These are phyloP conservation scores for Diversispora epigaea DNA, from an alignment of 192 early-diverging fungal genomes.

Conservation along the genomic window DNA sequence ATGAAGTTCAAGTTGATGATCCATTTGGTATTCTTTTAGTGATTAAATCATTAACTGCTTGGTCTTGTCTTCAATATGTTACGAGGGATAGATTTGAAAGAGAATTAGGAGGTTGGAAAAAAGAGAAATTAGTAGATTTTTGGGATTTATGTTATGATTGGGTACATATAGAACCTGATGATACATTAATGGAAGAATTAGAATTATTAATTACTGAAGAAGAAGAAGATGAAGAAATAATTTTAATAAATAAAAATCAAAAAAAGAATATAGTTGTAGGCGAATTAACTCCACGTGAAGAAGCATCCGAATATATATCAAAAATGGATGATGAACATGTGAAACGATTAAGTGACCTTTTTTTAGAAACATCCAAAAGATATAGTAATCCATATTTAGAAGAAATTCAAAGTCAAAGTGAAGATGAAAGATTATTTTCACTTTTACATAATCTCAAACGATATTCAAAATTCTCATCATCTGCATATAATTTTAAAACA, in stretches of 20 bases:
- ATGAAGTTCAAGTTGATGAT: constrained; percentile 6
- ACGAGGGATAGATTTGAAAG: constrained; percentile 40
- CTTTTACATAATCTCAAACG: constrained; percentile 37
- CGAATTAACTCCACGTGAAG: constrained; percentile 21
- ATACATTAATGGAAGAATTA: constrained; percentile 15
- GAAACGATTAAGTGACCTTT: constrained; percentile 15
- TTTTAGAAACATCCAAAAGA: constrained; percentile 18
- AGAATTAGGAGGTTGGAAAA: constrained; percentile 12
- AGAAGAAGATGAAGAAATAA: constrained; percentile 34
- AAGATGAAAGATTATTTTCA: constrained; percentile 32
- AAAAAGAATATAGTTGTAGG: constrained; percentile 25
- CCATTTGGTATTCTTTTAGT: constrained; percentile 40
- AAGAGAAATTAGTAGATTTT: constrained; percentile 22
- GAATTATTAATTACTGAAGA: constrained; percentile 24
- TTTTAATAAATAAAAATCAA: constrained; percentile 15
- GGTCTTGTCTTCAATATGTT: constrained; percentile 45
- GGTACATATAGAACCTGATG: constrained; percentile 12
- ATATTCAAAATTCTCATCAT: constrained; percentile 40
- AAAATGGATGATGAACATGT: constrained; percentile 1
- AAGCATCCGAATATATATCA: background rate
- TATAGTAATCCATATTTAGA: constrained; percentile 30
- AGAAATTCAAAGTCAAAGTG: constrained; percentile 18
- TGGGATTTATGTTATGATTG: constrained; percentile 23
- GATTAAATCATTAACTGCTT: constrained; percentile 47
- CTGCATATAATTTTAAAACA: constrained; percentile 34